Conservation (phyloP, 140 eudicot species). For the Anethum foeniculum region DNA sequence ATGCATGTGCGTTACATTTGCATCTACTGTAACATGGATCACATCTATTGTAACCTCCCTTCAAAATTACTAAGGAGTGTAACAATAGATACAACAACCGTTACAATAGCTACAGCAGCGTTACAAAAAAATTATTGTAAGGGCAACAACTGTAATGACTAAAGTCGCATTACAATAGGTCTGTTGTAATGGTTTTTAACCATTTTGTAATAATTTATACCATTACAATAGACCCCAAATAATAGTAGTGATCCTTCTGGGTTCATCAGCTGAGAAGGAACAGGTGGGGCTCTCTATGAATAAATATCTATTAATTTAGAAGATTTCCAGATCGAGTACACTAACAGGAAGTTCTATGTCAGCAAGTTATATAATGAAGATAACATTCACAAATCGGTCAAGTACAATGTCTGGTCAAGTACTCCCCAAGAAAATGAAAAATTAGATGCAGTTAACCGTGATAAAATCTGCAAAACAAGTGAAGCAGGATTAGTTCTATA, state of each 20-base stretch:
- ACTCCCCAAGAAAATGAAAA: conserved; percentile 84
- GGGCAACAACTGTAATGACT: too few species aligned
- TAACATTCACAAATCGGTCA: too few species aligned
- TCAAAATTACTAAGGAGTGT: background rate
- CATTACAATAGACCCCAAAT: too few species aligned
- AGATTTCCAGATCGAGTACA: conserved; percentile 47
- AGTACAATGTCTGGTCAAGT: conserved; percentile 91
- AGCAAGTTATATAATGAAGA: conserved; percentile 92
- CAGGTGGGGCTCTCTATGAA: conserved; percentile 19
- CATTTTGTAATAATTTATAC: too few species aligned
- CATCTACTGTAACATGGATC: background rate
- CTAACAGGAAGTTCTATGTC: conserved; percentile 50
- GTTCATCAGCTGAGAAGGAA: conserved; percentile 22
- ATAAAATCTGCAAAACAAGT: conserved; percentile 35
- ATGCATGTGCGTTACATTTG: too few species aligned
- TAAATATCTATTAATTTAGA: conserved; percentile 44
- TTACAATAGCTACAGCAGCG: too few species aligned
- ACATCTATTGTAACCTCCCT: background rate
- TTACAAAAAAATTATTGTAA: too few species aligned
- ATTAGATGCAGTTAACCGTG: conserved; percentile 54
- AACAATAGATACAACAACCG: background rate
- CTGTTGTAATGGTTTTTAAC: too few species aligned
- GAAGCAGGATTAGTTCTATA: conserved; percentile 49
- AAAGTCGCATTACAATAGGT: too few species aligned
- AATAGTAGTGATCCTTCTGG: background rate